A percentile compares a stretch with the other conserved stretches of the same genome.
Evolutionary conservation across 257 asterid species (phyloP).

Genomic region (Petunia secreta): DNA sequence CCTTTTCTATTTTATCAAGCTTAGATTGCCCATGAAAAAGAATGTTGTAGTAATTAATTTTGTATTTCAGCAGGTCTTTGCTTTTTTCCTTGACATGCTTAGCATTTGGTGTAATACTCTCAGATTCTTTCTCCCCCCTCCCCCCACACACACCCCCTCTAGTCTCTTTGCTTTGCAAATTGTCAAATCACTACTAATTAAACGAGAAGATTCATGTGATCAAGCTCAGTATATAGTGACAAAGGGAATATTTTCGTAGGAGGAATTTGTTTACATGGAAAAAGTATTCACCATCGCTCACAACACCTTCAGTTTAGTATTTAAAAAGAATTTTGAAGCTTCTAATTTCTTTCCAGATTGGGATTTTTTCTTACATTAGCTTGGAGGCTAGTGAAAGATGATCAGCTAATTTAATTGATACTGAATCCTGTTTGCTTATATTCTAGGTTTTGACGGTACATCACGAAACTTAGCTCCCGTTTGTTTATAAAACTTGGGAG

Average conservation of each 20-base stretch:
- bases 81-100: neutral
- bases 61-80: constrained; percentile 6
- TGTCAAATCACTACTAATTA: neutral
- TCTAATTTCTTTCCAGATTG: neutral
- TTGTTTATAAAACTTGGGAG: no score
- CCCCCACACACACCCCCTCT: neutral
- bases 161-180: constrained; percentile 6
- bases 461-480: neutral
- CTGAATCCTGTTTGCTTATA: constrained; percentile 17
- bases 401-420: neutral
- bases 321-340: no score
- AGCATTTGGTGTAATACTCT: constrained; percentile 15
- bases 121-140: neutral
- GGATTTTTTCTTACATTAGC: neutral
- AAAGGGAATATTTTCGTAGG: no score
- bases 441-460: neutral
- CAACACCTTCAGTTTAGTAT: no score
- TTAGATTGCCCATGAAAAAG: neutral
- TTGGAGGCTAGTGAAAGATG: neutral
- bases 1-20: no score
- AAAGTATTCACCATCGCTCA: no score
- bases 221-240: no score
- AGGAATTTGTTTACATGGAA: no score
- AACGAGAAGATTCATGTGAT: no score
- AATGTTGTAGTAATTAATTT: neutral